Percentiles rank a stretch among this genome's conserved stretches.
These are phyloP conservation scores for Melampsora abietis-canadensis DNA, from an alignment of 1,284 basidiomycete genomes.

Conservation along the genomic window DNA sequence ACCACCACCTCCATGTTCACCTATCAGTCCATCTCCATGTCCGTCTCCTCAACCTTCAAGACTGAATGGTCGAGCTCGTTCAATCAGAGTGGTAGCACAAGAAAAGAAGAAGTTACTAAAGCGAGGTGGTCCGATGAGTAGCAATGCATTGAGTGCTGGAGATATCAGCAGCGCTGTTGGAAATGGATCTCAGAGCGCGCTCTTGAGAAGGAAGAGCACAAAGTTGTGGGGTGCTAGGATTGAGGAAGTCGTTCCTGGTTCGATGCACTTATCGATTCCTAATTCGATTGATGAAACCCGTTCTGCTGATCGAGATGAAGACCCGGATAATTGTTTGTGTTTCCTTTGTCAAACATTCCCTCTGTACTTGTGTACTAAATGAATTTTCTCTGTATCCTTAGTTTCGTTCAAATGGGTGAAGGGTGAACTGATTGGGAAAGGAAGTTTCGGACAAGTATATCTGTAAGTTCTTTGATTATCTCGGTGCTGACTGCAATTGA, in stretches of 20 bases:
- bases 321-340: slow-evolving; percentile 50
- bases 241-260: slow-evolving; percentile 81
- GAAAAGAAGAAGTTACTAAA: slow-evolving; percentile 48
- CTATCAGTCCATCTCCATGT: slow-evolving; percentile 53
- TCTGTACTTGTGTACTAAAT: not conserved
- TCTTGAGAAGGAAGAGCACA: slow-evolving; percentile 77
- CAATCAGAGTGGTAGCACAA: slow-evolving; percentile 85
- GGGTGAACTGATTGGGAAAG: slow-evolving; percentile 93
- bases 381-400: slow-evolving; percentile 50
- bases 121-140: slow-evolving; percentile 13
- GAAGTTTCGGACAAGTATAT: slow-evolving; percentile 93
- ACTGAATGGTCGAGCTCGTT: slow-evolving; percentile 59
- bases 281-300: slow-evolving; percentile 49
- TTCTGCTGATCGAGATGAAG: slow-evolving; percentile 48
- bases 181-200: slow-evolving; percentile 49
- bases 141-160: slow-evolving; percentile 1
- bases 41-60: not conserved
- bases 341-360: not conserved
- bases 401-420: slow-evolving; percentile 98
- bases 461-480: slow-evolving; percentile 55
- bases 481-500: not conserved
- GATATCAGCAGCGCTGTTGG: slow-evolving; percentile 44
- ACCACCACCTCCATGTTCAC: slow-evolving; percentile 63
- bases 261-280: slow-evolving; percentile 52
- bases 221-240: slow-evolving; percentile 92